Percentiles rank a stretch among this genome's conserved stretches.
Conservation (phyloP, 1,284 basidiomycete genomes). For the Cutaneotrichosporon curvatum region DNA sequence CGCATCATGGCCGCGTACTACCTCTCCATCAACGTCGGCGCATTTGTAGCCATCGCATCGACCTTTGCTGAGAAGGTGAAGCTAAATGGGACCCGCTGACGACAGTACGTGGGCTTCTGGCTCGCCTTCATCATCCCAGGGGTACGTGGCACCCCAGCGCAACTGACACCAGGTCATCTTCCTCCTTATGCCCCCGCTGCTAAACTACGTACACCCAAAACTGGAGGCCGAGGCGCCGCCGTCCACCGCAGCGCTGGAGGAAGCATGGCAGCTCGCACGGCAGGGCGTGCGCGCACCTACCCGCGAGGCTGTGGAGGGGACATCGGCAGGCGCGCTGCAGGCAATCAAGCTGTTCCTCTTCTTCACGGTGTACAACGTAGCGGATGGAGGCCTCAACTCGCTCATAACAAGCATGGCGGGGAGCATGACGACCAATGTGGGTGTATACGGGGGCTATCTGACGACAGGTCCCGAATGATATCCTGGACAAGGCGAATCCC, state of each 20-base stretch:
- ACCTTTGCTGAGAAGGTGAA: conserved; percentile 25
- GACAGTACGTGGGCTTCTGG: conserved; percentile 44
- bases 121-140: conserved; percentile 49
- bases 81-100: background rate
- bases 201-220: conserved; percentile 3
- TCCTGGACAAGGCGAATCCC: conserved; percentile 39
- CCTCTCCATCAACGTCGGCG: conserved; percentile 24
- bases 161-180: conserved; percentile 36
- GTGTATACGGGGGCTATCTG: background rate
- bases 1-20: conserved; percentile 28
- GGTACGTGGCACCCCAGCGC: conserved; percentile 19
- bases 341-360: conserved; percentile 50
- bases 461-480: conserved; percentile 46
- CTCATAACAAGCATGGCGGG: conserved; percentile 43
- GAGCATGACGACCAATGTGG: conserved; percentile 43
- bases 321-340: conserved; percentile 35
- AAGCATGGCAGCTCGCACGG: conserved; percentile 28
- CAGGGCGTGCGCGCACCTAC: no score
- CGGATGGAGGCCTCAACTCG: conserved; percentile 31
- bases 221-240: conserved; percentile 45
- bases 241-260: conserved; percentile 48
- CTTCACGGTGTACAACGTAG: conserved; percentile 49
- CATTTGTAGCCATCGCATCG: conserved; percentile 21
- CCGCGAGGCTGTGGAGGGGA: conserved; percentile 7
- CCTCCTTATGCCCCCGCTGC: conserved; percentile 41